A percentile compares a stretch with the other conserved stretches of the same genome.
Evolutionary conservation across 129 eudicot species (phyloP).

Genomic region (Helianthus annuus): DNA sequence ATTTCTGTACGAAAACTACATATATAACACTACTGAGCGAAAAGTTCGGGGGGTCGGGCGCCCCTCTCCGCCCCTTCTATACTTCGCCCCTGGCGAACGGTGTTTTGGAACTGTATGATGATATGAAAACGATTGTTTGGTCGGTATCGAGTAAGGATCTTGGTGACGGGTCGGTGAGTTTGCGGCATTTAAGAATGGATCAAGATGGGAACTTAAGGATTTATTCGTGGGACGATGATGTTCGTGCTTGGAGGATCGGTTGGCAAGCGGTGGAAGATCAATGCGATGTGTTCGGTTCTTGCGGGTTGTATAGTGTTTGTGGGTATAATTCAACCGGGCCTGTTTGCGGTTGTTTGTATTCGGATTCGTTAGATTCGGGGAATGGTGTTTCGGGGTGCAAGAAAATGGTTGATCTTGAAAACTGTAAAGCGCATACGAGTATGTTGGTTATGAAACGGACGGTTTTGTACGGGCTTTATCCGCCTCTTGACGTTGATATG

Average conservation of each 20-base stretch:
- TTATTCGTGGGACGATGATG: conserved; percentile 53
- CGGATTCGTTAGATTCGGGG: conserved; percentile 26
- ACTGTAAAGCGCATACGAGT: conserved; percentile 65
- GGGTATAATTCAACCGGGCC: conserved; percentile 63
- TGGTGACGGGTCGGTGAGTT: conserved; percentile 49
- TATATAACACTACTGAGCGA: too few species aligned
- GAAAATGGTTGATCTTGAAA: conserved; percentile 64
- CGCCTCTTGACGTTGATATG: conserved; percentile 60
- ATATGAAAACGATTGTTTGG: conserved; percentile 43
- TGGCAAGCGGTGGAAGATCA: conserved; percentile 87
- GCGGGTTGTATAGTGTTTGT: conserved; percentile 70
- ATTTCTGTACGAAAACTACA: too few species aligned
- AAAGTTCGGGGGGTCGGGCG: too few species aligned
- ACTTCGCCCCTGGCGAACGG: too few species aligned
- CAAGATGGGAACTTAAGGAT: conserved; percentile 76
- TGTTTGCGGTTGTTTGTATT: conserved; percentile 55
- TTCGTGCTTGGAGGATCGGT: conserved; percentile 50
- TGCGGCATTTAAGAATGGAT: conserved; percentile 69
- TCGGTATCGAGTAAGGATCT: conserved; percentile 56
- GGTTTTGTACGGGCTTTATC: conserved; percentile 64
- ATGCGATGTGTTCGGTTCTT: conserved; percentile 66
- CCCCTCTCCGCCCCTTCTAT: too few species aligned
- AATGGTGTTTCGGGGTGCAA: conserved; percentile 46
- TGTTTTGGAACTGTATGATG: conserved; percentile 57
- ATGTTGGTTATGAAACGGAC: conserved; percentile 55